A percentile compares a stretch with the other conserved stretches of the same genome.
Evolutionary conservation across 2,329 filamentous ascomycete genomes (phyloP).

Genomic region (Dothistroma pini): DNA sequence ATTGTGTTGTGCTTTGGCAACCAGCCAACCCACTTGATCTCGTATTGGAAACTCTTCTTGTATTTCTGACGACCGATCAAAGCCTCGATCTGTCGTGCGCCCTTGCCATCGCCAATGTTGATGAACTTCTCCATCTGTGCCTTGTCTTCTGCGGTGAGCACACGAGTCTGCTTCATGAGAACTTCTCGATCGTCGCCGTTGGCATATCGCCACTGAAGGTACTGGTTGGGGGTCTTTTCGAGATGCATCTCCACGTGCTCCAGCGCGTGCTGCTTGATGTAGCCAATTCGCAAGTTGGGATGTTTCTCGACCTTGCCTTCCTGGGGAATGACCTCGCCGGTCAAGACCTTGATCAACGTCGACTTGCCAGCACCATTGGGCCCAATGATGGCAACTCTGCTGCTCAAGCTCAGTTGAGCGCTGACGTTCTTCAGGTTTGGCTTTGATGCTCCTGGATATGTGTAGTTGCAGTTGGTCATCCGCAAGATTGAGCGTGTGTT

Average conservation of each 20-base stretch:
- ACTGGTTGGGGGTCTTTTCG: slow-evolving; percentile 99
- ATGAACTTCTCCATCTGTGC: slow-evolving; percentile 88
- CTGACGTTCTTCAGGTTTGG: slow-evolving; percentile 84
- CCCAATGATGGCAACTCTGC: slow-evolving; percentile 91
- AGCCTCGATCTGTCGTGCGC: slow-evolving; percentile 72
- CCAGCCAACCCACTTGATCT: slow-evolving; percentile 88
- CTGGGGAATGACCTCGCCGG: slow-evolving; percentile 83
- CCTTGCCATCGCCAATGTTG: slow-evolving; percentile 78
- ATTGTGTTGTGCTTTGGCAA: slow-evolving; percentile 91
- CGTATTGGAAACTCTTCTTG: slow-evolving; percentile 99
- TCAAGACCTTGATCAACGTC: slow-evolving; percentile 95
- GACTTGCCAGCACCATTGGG: slow-evolving; percentile 98
- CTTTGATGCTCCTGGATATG: slow-evolving; percentile 86
- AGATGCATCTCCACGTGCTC: slow-evolving; percentile 99
- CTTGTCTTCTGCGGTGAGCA: slow-evolving; percentile 78
- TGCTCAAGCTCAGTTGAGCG: slow-evolving; percentile 84
- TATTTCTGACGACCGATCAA: slow-evolving; percentile 96
- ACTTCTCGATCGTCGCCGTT: slow-evolving; percentile 97
- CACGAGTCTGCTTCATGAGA: slow-evolving; percentile 93
- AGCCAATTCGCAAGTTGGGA: slow-evolving; percentile 95
- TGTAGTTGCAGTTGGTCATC: slow-evolving; percentile 87
- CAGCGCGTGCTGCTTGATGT: slow-evolving; percentile 98
- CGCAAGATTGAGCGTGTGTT: slow-evolving; percentile 89
- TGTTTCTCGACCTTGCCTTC: slow-evolving; percentile 92
- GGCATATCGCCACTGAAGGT: slow-evolving; percentile 96